Evolutionary conservation across 1,139 yeast genomes (phyloP), one percentile per base, ranked within the genome.

Genomic region (Kurtzmaniella quercitrusa): DNA sequence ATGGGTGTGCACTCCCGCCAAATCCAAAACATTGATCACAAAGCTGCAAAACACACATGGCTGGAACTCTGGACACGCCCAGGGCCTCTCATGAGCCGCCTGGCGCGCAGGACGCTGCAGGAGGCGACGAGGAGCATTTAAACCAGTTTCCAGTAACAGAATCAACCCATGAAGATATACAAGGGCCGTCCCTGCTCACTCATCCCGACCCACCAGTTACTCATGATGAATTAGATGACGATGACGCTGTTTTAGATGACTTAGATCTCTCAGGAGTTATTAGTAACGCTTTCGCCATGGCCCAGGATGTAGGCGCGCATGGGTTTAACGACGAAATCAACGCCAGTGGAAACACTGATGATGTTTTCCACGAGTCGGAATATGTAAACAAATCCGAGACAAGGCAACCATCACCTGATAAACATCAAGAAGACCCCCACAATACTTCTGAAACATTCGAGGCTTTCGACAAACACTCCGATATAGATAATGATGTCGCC

Each of bases 241-340:
- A 34, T 19, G 42, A 43, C 34, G 37, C 30, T 34, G 38, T 45
- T 38, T 38, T 48, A 9, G 41, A 42, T 12, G 45, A 30, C 15
- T 4, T 30, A 4, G 34, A 30, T 16, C 18, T 30, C 18, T 30
- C 34, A 3, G 18, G 18, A 11, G 46, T 46, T 11, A 47, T 47
- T 14, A 45, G 47, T 19, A 40, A 44, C 33, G 49, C 49, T 2
- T 44, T 48, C 39, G 43, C 43, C 6, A 18, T 33, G 23, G 43
- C 16, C n/a, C 36, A 40, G 26, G 35, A 19, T 5, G 20, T 11
- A 3, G 21, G n/a, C 6, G 3, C 19, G 12, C 9, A 15, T 9
- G 19, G 12, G 11, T 12, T 17, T 8, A n/a, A 5, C 16, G n/a
- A 18, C 3, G 5, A 19, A 19, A 33, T 16, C 36, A 5, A 12